These are phyloP conservation scores for Cladorrhinum sp. DNA, from an alignment of 2,329 filamentous ascomycete species.

Conservation along the genomic window DNA sequence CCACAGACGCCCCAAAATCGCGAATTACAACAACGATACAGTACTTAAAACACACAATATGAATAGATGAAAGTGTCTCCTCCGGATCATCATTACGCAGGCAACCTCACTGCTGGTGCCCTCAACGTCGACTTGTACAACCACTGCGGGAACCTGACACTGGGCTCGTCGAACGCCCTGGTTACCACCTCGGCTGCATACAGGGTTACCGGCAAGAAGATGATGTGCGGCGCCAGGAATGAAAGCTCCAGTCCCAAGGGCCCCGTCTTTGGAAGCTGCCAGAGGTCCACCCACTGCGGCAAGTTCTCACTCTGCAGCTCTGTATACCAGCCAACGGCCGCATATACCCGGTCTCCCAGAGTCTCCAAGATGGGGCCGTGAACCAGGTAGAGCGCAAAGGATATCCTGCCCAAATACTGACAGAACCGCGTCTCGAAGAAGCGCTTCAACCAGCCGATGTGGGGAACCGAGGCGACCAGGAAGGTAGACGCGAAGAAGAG, in stretches of 20 bases:
- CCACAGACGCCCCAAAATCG: not conserved
- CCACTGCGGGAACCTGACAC: conserved; percentile 57
- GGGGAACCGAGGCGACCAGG: conserved; percentile 52
- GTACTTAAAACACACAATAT: not conserved
- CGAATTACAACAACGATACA: not conserved
- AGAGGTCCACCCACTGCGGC: conserved; percentile 53
- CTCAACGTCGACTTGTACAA: conserved; percentile 47
- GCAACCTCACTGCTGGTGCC: conserved; percentile 14
- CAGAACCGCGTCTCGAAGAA: conserved; percentile 57
- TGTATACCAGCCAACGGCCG: conserved; percentile 53
- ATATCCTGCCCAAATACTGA: conserved; percentile 59
- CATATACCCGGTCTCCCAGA: conserved; percentile 60
- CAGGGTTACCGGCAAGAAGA: conserved; percentile 56
- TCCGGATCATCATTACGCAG: conserved; percentile 13
- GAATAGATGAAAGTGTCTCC: not conserved
- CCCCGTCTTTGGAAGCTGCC: conserved; percentile 52
- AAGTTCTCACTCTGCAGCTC: conserved; percentile 47
- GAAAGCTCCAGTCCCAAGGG: conserved; percentile 58
- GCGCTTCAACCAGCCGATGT: conserved; percentile 51
- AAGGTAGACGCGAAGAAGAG: conserved; percentile 59
- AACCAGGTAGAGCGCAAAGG: conserved; percentile 58
- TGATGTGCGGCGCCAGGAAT: conserved; percentile 56
- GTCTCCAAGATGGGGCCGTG: conserved; percentile 60
- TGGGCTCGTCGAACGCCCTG: conserved; percentile 55
- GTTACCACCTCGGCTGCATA: conserved; percentile 56